Conservation (phyloP, 2,329 filamentous ascomycete species). For the Colletotrichum magnum region DNA sequence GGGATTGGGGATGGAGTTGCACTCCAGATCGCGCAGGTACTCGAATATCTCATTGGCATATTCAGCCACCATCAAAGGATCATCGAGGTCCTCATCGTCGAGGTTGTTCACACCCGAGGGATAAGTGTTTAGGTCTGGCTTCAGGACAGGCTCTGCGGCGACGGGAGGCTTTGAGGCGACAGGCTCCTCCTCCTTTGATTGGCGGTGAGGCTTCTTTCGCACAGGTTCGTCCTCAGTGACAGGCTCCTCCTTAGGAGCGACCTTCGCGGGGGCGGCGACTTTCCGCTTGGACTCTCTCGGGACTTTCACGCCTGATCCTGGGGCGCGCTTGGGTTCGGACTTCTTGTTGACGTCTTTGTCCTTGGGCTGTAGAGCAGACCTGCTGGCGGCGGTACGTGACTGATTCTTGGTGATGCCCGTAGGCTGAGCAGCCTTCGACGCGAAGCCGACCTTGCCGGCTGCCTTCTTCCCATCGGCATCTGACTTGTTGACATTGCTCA, state of each 20-base stretch:
- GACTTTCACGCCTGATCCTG: conserved; percentile 78
- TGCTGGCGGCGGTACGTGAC: conserved; percentile 70
- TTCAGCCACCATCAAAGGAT: conserved; percentile 97
- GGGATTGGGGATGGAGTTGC: conserved; percentile 84
- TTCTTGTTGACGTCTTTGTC: conserved; percentile 81
- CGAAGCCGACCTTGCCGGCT: conserved; percentile 74
- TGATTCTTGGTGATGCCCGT: conserved; percentile 83
- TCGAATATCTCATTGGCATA: conserved; percentile 98
- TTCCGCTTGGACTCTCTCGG: conserved; percentile 75
- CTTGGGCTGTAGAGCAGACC: conserved; percentile 76
- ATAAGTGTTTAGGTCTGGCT: conserved; percentile 23
- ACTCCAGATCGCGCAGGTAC: conserved; percentile 90
- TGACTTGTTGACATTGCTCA: conserved; percentile 93
- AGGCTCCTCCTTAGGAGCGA: conserved; percentile 72
- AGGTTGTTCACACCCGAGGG: conserved; percentile 71
- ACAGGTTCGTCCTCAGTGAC: conserved; percentile 76
- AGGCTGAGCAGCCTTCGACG: conserved; percentile 85
- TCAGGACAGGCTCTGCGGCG: conserved; percentile 42
- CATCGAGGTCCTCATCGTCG: conserved; percentile 89
- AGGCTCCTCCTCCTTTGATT: conserved; percentile 78
- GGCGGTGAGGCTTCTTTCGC: conserved; percentile 75
- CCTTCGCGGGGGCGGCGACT: conserved; percentile 60
- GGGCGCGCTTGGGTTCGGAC: conserved; percentile 77
- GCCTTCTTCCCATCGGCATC: conserved; percentile 85
- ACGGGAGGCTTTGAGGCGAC: conserved; percentile 33